phyloP scores from a whole-genome alignment of 1,284 basidiomycete genomes.

The Leccinum subrobustum region DNA sequence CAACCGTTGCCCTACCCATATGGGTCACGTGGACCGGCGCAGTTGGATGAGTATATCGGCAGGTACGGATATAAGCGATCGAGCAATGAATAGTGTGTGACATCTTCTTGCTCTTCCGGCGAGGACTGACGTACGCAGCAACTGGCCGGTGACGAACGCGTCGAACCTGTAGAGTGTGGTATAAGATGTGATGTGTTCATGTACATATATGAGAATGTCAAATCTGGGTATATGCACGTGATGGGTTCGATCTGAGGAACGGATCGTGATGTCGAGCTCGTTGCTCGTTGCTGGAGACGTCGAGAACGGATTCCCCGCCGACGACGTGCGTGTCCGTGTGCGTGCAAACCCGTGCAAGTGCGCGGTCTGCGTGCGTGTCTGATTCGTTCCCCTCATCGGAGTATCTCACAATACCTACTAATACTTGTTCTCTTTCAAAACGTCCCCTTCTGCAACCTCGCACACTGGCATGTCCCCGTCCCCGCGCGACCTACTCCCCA shows the following conservation, averaged over 20 bases:
- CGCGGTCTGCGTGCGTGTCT: slow-evolving; percentile 18
- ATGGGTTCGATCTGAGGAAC: slow-evolving; percentile 26
- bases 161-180: slow-evolving; percentile 21
- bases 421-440: slow-evolving; percentile 5
- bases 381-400: slow-evolving; percentile 22
- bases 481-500: slow-evolving; percentile 29
- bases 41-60: slow-evolving; percentile 73
- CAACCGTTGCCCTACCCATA: slow-evolving; percentile 73
- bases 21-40: slow-evolving; percentile 89
- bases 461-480: slow-evolving; percentile 19
- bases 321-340: slow-evolving; percentile 21
- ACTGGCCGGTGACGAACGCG: slow-evolving; percentile 26
- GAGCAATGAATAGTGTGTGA: slow-evolving; percentile 56
- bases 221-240: slow-evolving; percentile 26
- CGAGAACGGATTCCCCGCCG: slow-evolving; percentile 31
- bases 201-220: neutral
- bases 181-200: neutral
- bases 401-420: slow-evolving; percentile 11
- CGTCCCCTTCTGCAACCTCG: neutral
- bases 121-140: slow-evolving; percentile 14
- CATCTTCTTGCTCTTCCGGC: neutral
- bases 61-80: slow-evolving; percentile 80
- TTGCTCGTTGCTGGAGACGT: slow-evolving; percentile 17
- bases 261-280: slow-evolving; percentile 28
- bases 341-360: slow-evolving; percentile 6